Base-by-base conservation (phyloP, 2,329 filamentous ascomycete species). In the Dichotomopilus funicola region DNA sequence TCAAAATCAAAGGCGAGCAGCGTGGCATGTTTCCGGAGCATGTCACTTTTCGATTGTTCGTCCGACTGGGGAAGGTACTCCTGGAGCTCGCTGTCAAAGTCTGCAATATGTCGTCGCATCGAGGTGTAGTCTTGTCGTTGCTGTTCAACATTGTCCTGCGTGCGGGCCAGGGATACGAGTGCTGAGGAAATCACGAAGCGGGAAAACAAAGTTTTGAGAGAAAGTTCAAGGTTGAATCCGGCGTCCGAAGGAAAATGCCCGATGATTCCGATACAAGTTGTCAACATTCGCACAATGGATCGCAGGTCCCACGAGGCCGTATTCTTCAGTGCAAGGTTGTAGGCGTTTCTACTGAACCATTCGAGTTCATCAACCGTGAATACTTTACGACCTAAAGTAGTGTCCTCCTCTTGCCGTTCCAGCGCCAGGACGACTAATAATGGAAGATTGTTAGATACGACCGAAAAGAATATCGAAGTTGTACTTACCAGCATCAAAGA, bases 311-410 rank as follows among this genome's bases (percentile, higher is more conserved):
- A 85, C 0, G 56, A 60, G 3, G 79, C 73, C 1, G 77, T 75
- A 61, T 85, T 75, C 58, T 83, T 82, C 4, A 92, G 70, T 0
- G 84, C 85, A 6, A 91, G 68, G 61, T 94, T 95, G 73, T 95
- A 95, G 1, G 87, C 79, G 60, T 88, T 92, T 59, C 85, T 85
- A 40, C 85, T 86, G 67, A 95, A 91, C 90, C 90, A 95, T 62
- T 91, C 80, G 3, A 95, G 74, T 63, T 96, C 90, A 3, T 75
- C 68, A 0, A 77, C 56, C 0, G 78, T 80, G 65, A 91, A 90
- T 1, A 77, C 55, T 59, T 71, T 42, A 63, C 67, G 60, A 73
- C 73, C 51, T 65, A 73, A 2, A 65, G 71, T 13, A 5, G 13
- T 19, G 1, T 67, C 69, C 56, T 70, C 61, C 5, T 68, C 69